Percentiles rank a stretch among this genome's conserved stretches.
These are phyloP conservation scores for Erodium maritimum DNA, from an alignment of 345 rosid genomes.

Conservation along the genomic window DNA sequence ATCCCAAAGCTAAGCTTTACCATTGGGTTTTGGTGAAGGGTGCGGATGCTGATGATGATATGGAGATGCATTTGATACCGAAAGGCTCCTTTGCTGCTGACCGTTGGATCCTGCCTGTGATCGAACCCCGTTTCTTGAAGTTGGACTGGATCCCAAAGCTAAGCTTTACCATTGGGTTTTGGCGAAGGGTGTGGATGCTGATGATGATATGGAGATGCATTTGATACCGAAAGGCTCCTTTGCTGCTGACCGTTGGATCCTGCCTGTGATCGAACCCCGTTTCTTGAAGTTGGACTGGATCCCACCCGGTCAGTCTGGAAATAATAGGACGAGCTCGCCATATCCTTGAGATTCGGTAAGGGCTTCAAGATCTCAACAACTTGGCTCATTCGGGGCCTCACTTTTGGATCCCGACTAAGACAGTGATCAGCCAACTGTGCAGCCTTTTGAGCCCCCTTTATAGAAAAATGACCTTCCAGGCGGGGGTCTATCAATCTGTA, in stretches of 20 bases:
- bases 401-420: conserved; percentile 38
- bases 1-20: conserved; percentile 35
- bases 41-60: conserved; percentile 40
- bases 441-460: conserved; percentile 40
- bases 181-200: conserved; percentile 52
- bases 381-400: conserved; percentile 40
- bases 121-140: conserved; percentile 14
- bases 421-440: conserved; percentile 39
- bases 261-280: conserved; percentile 8
- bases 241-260: conserved; percentile 15
- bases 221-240: conserved; percentile 42
- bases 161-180: conserved; percentile 45
- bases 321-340: conserved; percentile 40
- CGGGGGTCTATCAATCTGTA: conserved; percentile 33
- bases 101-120: conserved; percentile 9
- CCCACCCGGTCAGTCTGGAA: conserved; percentile 21
- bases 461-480: conserved; percentile 38
- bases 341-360: conserved; percentile 34
- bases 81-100: conserved; percentile 19
- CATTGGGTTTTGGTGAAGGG: conserved; percentile 61
- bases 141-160: conserved; percentile 19
- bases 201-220: conserved; percentile 58
- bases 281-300: conserved; percentile 16
- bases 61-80: conserved; percentile 73
- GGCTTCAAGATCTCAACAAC: conserved; percentile 36